Conservation (phyloP, 108 stramenopile genomes). For the Nitzschia sp. region DNA sequence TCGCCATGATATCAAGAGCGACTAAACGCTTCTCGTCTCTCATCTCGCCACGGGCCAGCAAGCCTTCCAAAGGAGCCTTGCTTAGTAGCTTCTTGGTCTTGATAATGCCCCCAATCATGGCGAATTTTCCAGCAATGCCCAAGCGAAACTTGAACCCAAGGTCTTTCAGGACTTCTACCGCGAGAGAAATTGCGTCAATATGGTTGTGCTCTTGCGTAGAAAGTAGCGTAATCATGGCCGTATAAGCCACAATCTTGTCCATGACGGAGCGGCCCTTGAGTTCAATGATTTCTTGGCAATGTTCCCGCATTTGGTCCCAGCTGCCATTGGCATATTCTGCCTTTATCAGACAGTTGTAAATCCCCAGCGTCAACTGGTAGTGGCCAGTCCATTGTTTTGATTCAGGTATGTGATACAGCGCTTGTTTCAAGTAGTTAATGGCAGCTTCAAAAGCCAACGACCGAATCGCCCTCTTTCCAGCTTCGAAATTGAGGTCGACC, state of each 20-base stretch:
- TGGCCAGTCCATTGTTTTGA: neutral
- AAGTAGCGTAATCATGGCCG: neutral
- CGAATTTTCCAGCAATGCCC: neutral
- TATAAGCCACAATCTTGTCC: conserved; percentile 15
- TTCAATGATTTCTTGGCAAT: neutral
- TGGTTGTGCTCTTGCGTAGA: conserved; percentile 2
- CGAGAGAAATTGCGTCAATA: conserved; percentile 3
- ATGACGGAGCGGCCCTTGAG: neutral
- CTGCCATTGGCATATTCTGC: conserved; percentile 27
- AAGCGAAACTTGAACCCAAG: neutral
- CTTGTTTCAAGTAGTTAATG: conserved; percentile 3
- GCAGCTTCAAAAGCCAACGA: conserved; percentile 25
- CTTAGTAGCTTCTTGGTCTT: conserved; percentile 21
- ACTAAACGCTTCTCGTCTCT: neutral
- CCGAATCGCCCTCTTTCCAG: conserved; percentile 22
- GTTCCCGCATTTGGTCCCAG: conserved; percentile 4
- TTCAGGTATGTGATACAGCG: neutral
- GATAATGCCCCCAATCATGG: conserved; percentile 13
- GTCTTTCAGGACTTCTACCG: conserved; percentile 15
- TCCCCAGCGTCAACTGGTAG: neutral
- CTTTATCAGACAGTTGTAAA: conserved; percentile 14
- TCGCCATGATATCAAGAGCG: conserved; percentile 13
- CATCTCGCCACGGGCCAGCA: conserved; percentile 2
- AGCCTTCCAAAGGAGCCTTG: conserved; percentile 10
- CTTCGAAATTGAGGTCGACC: conserved; percentile 29